Evolutionary conservation across 495 filamentous ascomycete species (phyloP).

Genomic region (Neurospora sublineolata): DNA sequence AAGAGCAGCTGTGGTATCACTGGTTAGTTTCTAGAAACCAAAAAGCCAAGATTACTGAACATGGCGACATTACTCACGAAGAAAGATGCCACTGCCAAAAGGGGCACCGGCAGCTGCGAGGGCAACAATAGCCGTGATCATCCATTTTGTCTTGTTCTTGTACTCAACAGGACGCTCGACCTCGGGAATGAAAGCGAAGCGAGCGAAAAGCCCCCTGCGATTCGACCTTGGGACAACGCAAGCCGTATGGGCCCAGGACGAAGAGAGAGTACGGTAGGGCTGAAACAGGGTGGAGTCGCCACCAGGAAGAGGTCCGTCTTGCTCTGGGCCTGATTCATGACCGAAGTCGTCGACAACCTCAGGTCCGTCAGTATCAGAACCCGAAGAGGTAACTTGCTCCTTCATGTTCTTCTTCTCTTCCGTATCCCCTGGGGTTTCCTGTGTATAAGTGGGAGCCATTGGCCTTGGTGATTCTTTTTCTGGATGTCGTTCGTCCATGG

Average conservation of each 20-base stretch:
- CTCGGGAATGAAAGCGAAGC: slow-evolving; percentile 70
- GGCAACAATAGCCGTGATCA: slow-evolving; percentile 70
- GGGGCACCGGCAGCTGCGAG: slow-evolving; percentile 66
- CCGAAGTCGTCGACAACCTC: not conserved
- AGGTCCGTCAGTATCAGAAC: not conserved
- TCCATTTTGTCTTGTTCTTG: slow-evolving; percentile 63
- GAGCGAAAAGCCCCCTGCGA: slow-evolving; percentile 65
- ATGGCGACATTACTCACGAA: slow-evolving; percentile 46
- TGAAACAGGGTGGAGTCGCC: slow-evolving; percentile 2
- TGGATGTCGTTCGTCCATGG: not conserved
- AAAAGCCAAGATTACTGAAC: not conserved
- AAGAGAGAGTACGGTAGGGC: slow-evolving; percentile 24
- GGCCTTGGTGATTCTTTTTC: not conserved
- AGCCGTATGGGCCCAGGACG: slow-evolving; percentile 26
- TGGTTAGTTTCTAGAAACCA: not conserved
- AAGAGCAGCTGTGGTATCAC: slow-evolving; percentile 48
- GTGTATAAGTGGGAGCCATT: not conserved
- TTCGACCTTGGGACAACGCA: slow-evolving; percentile 50
- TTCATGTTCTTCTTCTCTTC: not conserved
- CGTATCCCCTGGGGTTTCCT: not conserved
- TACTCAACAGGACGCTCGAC: slow-evolving; percentile 68
- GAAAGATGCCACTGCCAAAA: slow-evolving; percentile 75
- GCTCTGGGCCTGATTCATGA: not conserved
- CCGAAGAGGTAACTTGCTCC: not conserved
- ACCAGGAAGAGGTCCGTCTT: not conserved